These are phyloP conservation scores for Cardamine occulta DNA, from an alignment of 345 rosid species.

Conservation along the genomic window DNA sequence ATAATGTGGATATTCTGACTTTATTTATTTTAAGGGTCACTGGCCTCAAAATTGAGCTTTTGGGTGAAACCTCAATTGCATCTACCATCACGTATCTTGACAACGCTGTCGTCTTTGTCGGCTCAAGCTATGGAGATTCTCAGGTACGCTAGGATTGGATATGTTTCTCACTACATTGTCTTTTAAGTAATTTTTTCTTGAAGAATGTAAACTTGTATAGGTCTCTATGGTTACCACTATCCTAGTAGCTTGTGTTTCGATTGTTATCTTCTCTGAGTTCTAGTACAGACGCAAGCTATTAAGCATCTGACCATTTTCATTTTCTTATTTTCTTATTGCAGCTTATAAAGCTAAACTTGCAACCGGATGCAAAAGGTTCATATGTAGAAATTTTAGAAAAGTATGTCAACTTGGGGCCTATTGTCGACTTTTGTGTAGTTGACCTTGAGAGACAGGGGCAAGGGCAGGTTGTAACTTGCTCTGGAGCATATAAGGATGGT, in stretches of 20 bases:
- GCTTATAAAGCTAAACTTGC: constrained; percentile 84
- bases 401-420: constrained; percentile 94
- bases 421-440: constrained; percentile 88
- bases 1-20: constrained; percentile 18
- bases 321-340: constrained; percentile 41
- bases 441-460: constrained; percentile 99
- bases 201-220: neutral
- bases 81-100: constrained; percentile 92
- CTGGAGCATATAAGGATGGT: constrained; percentile 98
- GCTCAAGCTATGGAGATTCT: constrained; percentile 98
- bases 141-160: constrained; percentile 54
- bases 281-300: neutral
- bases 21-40: constrained; percentile 62
- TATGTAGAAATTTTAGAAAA: constrained; percentile 85
- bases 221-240: constrained; percentile 8
- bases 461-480: constrained; percentile 97
- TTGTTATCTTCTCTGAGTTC: constrained; percentile 7
- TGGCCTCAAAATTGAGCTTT: constrained; percentile 81
- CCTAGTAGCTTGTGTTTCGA: constrained; percentile 18
- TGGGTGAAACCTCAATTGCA: constrained; percentile 95
- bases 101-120: constrained; percentile 83
- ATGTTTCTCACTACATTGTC: neutral
- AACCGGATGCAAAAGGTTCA: constrained; percentile 89
- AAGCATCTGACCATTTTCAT: constrained; percentile 8
- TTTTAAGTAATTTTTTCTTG: neutral